A percentile compares a stretch with the other conserved stretches of the same genome.
phyloP scores from a whole-genome alignment of 2,329 filamentous ascomycete genomes.

The Ophiostoma himal-ulmi region DNA sequence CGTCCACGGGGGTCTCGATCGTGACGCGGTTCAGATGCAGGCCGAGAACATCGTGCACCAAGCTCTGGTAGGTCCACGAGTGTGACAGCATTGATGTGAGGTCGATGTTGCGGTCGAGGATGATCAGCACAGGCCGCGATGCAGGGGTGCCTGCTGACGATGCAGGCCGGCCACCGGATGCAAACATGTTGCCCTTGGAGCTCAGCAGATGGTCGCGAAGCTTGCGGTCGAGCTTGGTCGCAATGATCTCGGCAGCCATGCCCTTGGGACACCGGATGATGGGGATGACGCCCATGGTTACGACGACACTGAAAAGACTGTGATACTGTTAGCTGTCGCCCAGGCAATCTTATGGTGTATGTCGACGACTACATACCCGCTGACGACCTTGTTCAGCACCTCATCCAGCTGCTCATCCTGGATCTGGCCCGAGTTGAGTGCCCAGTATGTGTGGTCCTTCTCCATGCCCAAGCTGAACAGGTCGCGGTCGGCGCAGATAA shows the following conservation, averaged over 20 bases:
- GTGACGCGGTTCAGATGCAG: slow-evolving; percentile 75
- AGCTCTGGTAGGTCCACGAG: slow-evolving; percentile 73
- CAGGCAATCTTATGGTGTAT: background rate
- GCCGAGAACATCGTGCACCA: slow-evolving; percentile 61
- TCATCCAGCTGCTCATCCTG: slow-evolving; percentile 84
- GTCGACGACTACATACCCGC: slow-evolving; percentile 44
- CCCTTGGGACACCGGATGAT: slow-evolving; percentile 93
- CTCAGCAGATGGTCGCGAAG: slow-evolving; percentile 94
- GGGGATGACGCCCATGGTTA: slow-evolving; percentile 96
- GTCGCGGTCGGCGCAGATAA: slow-evolving; percentile 91
- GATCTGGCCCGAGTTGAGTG: slow-evolving; percentile 88
- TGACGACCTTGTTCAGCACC: slow-evolving; percentile 86
- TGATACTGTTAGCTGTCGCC: background rate
- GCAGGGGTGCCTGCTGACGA: slow-evolving; percentile 57
- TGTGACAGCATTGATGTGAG: slow-evolving; percentile 98
- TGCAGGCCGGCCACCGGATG: slow-evolving; percentile 52
- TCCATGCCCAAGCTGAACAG: slow-evolving; percentile 91
- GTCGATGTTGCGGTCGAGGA: slow-evolving; percentile 93
- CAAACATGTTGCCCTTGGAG: slow-evolving; percentile 96
- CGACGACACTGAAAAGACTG: slow-evolving; percentile 76
- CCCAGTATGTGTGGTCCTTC: slow-evolving; percentile 86
- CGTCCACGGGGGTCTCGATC: slow-evolving; percentile 76
- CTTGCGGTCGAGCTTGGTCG: slow-evolving; percentile 89
- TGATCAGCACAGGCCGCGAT: slow-evolving; percentile 80
- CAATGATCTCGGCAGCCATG: slow-evolving; percentile 88